A percentile compares a stretch with the other conserved stretches of the same genome.
These are phyloP conservation scores for Pseudozyma hubeiensis DNA, from an alignment of 1,284 basidiomycete species.

Conservation along the genomic window DNA sequence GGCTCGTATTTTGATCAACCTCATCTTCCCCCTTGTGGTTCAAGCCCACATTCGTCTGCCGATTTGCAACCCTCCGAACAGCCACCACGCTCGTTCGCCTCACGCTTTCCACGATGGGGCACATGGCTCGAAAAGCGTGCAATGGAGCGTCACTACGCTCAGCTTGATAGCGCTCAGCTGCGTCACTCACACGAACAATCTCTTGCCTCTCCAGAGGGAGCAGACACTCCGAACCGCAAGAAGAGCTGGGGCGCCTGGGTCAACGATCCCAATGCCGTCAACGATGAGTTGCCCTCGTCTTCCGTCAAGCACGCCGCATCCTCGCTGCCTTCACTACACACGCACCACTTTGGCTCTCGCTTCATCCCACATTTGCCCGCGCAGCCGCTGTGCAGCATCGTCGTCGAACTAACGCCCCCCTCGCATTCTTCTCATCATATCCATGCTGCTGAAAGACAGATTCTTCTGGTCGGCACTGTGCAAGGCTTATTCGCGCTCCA, in stretches of 20 bases:
- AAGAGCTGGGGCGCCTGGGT: constrained; percentile 53
- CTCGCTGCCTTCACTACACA: constrained; percentile 37
- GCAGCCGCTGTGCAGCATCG: constrained; percentile 52
- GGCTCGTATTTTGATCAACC: constrained; percentile 20
- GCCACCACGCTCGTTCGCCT: constrained; percentile 19
- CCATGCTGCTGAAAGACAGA: constrained; percentile 7
- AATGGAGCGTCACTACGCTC: constrained; percentile 49
- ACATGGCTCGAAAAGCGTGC: constrained; percentile 54
- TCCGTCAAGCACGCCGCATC: neutral
- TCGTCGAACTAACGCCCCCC: constrained; percentile 32
- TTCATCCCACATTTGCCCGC: constrained; percentile 55
- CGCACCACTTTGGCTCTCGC: constrained; percentile 48
- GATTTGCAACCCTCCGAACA: neutral
- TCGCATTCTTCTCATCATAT: neutral
- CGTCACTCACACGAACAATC: neutral
- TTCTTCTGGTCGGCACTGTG: constrained; percentile 41
- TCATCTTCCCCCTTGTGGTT: neutral
- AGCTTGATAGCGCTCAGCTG: constrained; percentile 21
- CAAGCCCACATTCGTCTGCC: neutral
- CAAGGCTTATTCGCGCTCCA: constrained; percentile 51
- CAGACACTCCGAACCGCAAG: constrained; percentile 24
- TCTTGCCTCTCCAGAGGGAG: neutral
- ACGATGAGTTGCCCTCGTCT: constrained; percentile 9
- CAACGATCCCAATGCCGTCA: constrained; percentile 44
- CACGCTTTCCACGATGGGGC: constrained; percentile 50